Evolutionary conservation across 1,284 basidiomycete species (phyloP).

Genomic region (Apiotrichum akiyoshidainum): DNA sequence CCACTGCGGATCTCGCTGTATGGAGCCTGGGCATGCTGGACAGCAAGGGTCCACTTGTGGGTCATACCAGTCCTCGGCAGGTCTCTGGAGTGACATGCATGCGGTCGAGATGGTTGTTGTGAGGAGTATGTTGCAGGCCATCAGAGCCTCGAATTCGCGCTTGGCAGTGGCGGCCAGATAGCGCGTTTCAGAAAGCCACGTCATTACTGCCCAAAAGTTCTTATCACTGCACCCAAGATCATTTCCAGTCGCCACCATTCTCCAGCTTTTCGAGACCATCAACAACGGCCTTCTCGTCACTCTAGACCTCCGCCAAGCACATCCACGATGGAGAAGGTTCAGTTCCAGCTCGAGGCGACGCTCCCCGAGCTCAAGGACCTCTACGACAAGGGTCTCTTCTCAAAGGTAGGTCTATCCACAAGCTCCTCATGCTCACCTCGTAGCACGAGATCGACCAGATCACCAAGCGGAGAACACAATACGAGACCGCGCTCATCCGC

Average conservation of each 20-base stretch:
- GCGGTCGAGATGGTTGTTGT: too few relatives aligned
- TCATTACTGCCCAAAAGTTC: background rate
- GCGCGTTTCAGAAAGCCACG: background rate
- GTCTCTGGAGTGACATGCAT: too few relatives aligned
- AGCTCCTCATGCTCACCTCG: background rate
- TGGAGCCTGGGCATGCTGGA: too few relatives aligned
- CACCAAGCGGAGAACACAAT: constrained; percentile 75
- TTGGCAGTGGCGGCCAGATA: too few relatives aligned
- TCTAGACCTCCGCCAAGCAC: background rate
- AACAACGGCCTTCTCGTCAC: background rate
- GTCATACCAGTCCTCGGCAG: too few relatives aligned
- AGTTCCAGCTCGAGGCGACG: constrained; percentile 94
- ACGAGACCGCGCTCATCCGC: constrained; percentile 79
- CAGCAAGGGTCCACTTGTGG: too few relatives aligned
- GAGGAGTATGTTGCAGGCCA: too few relatives aligned
- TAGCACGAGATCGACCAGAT: constrained; percentile 73
- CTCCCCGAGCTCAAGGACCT: constrained; percentile 94
- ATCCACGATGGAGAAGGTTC: constrained; percentile 77
- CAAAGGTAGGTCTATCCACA: constrained; percentile 57
- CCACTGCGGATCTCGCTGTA: too few relatives aligned
- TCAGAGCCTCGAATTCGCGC: too few relatives aligned
- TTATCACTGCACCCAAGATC: background rate
- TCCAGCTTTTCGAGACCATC: background rate
- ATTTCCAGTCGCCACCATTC: background rate
- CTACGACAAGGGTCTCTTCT: constrained; percentile 80